A percentile compares a stretch with the other conserved stretches of the same genome.
Evolutionary conservation across 805 yeast species (phyloP).

Genomic region (Pichia membranifaciens): DNA sequence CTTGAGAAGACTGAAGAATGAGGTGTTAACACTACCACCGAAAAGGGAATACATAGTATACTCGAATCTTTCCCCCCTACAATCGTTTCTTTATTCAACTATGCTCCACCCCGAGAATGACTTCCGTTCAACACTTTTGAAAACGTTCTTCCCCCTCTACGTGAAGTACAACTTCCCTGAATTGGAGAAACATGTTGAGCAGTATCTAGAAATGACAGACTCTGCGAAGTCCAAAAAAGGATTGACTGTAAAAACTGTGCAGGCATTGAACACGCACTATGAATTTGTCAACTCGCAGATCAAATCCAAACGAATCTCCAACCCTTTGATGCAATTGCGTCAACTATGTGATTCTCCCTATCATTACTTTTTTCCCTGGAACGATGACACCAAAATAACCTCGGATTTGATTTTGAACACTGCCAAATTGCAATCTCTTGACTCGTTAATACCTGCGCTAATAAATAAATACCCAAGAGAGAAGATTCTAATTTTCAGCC

Average conservation of each 20-base stretch:
- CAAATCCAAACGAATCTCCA: constrained; percentile 50
- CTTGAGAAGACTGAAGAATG: constrained; percentile 71
- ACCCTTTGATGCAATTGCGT: constrained; percentile 77
- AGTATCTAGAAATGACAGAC: background rate
- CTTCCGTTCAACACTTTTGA: constrained; percentile 36
- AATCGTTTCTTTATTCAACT: constrained; percentile 40
- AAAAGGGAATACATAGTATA: constrained; percentile 85
- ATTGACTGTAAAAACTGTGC: constrained; percentile 5
- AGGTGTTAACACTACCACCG: constrained; percentile 72
- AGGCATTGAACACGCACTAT: constrained; percentile 20
- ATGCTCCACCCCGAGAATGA: constrained; percentile 6
- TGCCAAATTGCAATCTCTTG: constrained; percentile 66
- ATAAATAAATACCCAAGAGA: constrained; percentile 22
- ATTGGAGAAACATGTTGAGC: background rate
- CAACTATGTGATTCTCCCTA: constrained; percentile 83
- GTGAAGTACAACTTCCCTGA: constrained; percentile 12
- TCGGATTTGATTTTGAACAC: constrained; percentile 45
- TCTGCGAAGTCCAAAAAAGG: constrained; percentile 2
- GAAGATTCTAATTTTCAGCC: constrained; percentile 77
- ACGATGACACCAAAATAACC: constrained; percentile 34
- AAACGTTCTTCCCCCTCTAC: constrained; percentile 36
- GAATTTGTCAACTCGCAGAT: constrained; percentile 36
- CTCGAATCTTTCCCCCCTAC: constrained; percentile 58
- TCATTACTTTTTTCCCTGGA: constrained; percentile 75
- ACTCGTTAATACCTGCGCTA: constrained; percentile 53